Evolutionary conservation across 2,329 filamentous ascomycete species (phyloP).

Genomic region (Paramyrothecium roridum): DNA sequence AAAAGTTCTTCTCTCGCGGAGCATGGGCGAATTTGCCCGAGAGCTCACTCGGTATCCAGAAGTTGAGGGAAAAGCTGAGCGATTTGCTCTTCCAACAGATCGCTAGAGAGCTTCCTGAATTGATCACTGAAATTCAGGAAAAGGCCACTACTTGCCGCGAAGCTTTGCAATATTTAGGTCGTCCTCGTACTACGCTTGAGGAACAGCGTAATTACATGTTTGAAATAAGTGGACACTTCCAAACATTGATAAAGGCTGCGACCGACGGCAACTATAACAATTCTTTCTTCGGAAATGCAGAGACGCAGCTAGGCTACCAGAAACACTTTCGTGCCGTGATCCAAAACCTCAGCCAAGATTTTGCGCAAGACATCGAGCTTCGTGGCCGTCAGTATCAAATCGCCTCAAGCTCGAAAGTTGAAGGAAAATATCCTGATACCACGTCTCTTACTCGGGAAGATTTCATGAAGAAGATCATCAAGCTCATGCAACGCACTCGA

Average conservation of each 20-base stretch:
- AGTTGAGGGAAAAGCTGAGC: constrained; percentile 47
- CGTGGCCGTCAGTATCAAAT: constrained; percentile 32
- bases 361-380: constrained; percentile 38
- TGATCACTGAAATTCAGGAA: constrained; percentile 39
- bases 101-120: constrained; percentile 37
- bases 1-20: constrained; percentile 38
- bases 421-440: not conserved
- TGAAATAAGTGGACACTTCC: constrained; percentile 40
- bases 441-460: constrained; percentile 6
- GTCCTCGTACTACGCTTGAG: constrained; percentile 35
- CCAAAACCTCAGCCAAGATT: constrained; percentile 45
- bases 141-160: constrained; percentile 29
- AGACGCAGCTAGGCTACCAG: constrained; percentile 24
- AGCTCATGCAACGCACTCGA: constrained; percentile 15
- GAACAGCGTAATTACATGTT: constrained; percentile 49
- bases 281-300: constrained; percentile 43
- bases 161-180: constrained; percentile 44
- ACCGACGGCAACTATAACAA: constrained; percentile 50
- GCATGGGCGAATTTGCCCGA: constrained; percentile 32
- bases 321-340: constrained; percentile 52
- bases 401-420: not conserved
- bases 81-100: constrained; percentile 47
- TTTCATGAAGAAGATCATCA: constrained; percentile 16
- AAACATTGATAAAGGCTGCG: constrained; percentile 39
- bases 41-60: constrained; percentile 41